Evolutionary conservation across 352 stramenopile species (phyloP), one percentile per base, ranked within the genome.

Genomic region (Globisporangium cystogenes): DNA sequence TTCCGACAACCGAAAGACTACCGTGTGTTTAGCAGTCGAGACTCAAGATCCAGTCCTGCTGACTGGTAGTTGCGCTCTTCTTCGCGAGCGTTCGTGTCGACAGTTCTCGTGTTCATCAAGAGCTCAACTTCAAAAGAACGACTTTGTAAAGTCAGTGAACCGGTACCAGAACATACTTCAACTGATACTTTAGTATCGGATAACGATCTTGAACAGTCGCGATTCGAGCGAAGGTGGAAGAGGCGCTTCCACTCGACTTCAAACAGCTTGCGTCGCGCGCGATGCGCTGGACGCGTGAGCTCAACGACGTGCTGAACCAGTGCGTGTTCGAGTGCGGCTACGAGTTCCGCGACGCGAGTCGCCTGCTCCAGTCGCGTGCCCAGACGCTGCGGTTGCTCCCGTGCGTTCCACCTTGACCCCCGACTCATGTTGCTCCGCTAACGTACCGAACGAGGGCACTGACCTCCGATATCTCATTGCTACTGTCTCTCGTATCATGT

Each of bases 281-380:
- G 57, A 87, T 87, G 81, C 65, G 74, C 51, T 91, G 81, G 81
- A 88, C 76, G 21, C 31, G 39, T 1, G 74, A 83, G 59, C 68
- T 88, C 10, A 71, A 87, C 36, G 62, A 66, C 42, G 64, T 87
- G 57, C 62, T 91, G 42, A 88, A 87, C 49, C 75, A 90, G 57
- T 87, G 82, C 59, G 78, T 87, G 27, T 90, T 90, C 59, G 76
- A 83, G 53, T 68, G 70, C 36, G 64, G 76, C 53, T 92, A 92
- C 58, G 74, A 91, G 63, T 91, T 91, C 36, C 64, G 60, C 5
- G 56, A 50, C 2, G 67, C 77, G 5, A 64, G 74, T 36, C 43
- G 46, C 27, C 41, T 74, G 24, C 72, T 89, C 48, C 53, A 65
- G 40, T 62, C 62, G 26, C 75, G 70, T 14, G 75, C 65, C 10